Base-by-base conservation (phyloP, 2,329 filamentous ascomycete species). In the Penicillium sp. region DNA sequence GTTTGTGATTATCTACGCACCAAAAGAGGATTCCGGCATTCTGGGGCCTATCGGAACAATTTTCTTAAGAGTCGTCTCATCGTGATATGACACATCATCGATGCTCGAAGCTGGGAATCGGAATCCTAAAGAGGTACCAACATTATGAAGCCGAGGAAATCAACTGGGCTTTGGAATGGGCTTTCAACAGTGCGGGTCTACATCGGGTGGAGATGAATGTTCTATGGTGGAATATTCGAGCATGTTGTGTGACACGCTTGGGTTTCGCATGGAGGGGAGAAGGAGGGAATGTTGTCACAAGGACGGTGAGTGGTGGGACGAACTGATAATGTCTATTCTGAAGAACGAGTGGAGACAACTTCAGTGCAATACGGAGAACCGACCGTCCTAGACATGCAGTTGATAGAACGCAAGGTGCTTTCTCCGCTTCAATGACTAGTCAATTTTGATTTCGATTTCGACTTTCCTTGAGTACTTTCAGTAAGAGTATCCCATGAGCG, bases 21-120 rank as follows among this genome's bases (percentile, higher is more conserved):
- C 1, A 5, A 1, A 12, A 5, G 11, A 11, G 0, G 4, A 11
- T 4, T 0, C 2, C 7, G 11, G 16, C 2, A 5, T 5, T 2
- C 3, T 19, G 0, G 2, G 1, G 1, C 12, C 17, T 7, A 2
- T 33, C 5, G 28, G 28, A n/a, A 33, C 43, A 11, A 17, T 45
- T 33, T 30, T 38, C 35, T 19, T 49, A 1, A 1, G 14, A 38
- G 11, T 19, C 46, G 3, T 30, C 35, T 10, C 35, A 14, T 26
- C 46, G 33, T 19, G 22, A 49, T 11, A 49, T 40, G 46, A 25
- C 17, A 5, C 35, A 49, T 10, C 25, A 40, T 19, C 46, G 26
- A n/a, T 49, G 35, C 36, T 31, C 36, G n/a, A n/a, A 22, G 6
- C 9, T 41, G 17, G 26, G 10, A 6, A n/a, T 49, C 17, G 9